These are phyloP conservation scores for Colletotrichum destructivum DNA, from an alignment of 2,329 filamentous ascomycete genomes.

Conservation along the genomic window DNA sequence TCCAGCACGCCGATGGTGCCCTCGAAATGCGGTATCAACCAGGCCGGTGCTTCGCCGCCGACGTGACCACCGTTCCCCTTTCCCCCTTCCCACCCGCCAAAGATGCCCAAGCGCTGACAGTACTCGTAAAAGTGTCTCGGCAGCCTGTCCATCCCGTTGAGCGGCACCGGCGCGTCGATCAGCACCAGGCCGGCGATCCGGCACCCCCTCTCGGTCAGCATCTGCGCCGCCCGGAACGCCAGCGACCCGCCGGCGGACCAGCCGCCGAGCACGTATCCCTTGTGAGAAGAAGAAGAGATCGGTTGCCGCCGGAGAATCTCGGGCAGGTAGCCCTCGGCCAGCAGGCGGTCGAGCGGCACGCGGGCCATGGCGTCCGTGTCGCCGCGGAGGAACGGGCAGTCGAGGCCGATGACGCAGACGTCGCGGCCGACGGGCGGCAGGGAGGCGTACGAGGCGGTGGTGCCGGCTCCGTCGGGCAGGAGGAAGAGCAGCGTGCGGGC, in stretches of 20 bases:
- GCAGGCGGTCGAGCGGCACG: background rate
- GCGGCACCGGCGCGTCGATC: conserved; percentile 22
- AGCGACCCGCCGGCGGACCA: conserved; percentile 23
- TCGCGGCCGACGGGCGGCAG: conserved; percentile 5
- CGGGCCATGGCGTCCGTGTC: background rate
- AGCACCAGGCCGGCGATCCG: conserved; percentile 7
- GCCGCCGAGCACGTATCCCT: conserved; percentile 13
- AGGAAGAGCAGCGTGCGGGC: conserved; percentile 16
- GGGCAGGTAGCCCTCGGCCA: conserved; percentile 6
- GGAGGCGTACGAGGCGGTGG: conserved; percentile 21
- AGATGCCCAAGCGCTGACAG: background rate
- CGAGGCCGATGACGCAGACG: conserved; percentile 14
- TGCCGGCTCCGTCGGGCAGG: conserved; percentile 17
- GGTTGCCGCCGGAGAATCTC: conserved; percentile 21
- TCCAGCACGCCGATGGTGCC: conserved; percentile 15
- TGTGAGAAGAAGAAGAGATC: background rate
- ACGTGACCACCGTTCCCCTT: background rate
- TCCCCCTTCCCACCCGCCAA: conserved; percentile 7
- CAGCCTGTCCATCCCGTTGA: conserved; percentile 16
- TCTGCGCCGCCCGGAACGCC: conserved; percentile 10
- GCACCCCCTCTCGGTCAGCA: background rate
- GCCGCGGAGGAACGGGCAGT: conserved; percentile 11
- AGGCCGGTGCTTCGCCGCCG: background rate
- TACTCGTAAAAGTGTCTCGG: conserved; percentile 14
- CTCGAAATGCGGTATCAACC: conserved; percentile 22